Evolutionary conservation across 1,139 yeast species (phyloP).

Genomic region (Kurtzmaniella natalensis): DNA sequence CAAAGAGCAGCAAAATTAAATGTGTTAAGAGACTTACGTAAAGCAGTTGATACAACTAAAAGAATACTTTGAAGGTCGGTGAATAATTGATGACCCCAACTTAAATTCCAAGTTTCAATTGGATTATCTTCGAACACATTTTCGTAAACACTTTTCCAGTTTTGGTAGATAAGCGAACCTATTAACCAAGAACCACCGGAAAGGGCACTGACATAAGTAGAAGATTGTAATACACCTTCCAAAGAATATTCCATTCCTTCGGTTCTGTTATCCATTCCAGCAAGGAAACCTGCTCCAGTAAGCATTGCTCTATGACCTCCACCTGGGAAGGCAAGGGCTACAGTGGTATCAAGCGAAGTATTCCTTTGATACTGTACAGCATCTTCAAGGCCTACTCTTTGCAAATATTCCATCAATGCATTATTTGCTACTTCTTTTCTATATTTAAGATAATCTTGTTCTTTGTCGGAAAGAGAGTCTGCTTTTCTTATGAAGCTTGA

Average conservation of each 20-base stretch:
- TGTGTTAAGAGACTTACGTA: not conserved
- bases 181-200: slow-evolving; percentile 40
- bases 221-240: slow-evolving; percentile 36
- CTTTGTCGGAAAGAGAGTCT: slow-evolving; percentile 29
- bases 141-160: slow-evolving; percentile 32
- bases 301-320: slow-evolving; percentile 94
- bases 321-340: slow-evolving; percentile 81
- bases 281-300: slow-evolving; percentile 79
- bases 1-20: slow-evolving; percentile 18
- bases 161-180: slow-evolving; percentile 31
- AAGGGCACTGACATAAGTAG: slow-evolving; percentile 35
- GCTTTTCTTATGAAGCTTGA: slow-evolving; percentile 32
- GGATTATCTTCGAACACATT: slow-evolving; percentile 21
- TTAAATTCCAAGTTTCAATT: slow-evolving; percentile 18
- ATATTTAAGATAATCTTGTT: slow-evolving; percentile 34
- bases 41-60: slow-evolving; percentile 6
- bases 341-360: slow-evolving; percentile 34
- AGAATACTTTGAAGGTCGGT: slow-evolving; percentile 5
- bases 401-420: slow-evolving; percentile 53
- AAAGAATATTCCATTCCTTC: slow-evolving; percentile 37
- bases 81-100: slow-evolving; percentile 1
- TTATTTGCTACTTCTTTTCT: slow-evolving; percentile 52
- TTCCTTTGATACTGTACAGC: slow-evolving; percentile 40
- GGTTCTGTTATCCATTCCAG: slow-evolving; percentile 78
- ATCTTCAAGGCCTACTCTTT: slow-evolving; percentile 52